These are phyloP conservation scores for Stagonosporopsis tanaceti DNA, from an alignment of 2,329 filamentous ascomycete species.

Conservation along the genomic window DNA sequence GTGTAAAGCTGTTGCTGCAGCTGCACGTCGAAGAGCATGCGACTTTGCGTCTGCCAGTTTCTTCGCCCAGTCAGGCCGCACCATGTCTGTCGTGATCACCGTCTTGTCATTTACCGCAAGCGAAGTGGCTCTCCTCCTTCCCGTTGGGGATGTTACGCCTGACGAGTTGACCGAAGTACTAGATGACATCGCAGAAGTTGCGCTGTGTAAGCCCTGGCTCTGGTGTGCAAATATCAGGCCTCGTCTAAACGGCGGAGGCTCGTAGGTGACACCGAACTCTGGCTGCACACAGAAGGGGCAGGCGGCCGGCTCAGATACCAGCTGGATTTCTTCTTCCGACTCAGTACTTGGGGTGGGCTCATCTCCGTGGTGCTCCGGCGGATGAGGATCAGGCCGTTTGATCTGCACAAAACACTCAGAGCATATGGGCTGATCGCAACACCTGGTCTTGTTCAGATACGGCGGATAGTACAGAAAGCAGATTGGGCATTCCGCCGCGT, in stretches of 20 bases:
- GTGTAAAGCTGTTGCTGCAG: slow-evolving; percentile 91
- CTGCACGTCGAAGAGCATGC: slow-evolving; percentile 84
- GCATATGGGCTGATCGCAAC: slow-evolving; percentile 95
- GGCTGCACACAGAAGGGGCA: slow-evolving; percentile 96
- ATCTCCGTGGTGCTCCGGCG: slow-evolving; percentile 75
- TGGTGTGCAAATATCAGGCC: slow-evolving; percentile 75
- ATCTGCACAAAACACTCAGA: slow-evolving; percentile 99
- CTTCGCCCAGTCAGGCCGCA: slow-evolving; percentile 92
- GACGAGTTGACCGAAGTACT: slow-evolving; percentile 77
- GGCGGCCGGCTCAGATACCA: slow-evolving; percentile 89
- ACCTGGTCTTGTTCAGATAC: slow-evolving; percentile 91
- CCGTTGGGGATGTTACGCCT: slow-evolving; percentile 47
- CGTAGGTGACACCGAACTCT: slow-evolving; percentile 96
- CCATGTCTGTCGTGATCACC: slow-evolving; percentile 90
- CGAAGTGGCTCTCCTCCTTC: slow-evolving; percentile 68
- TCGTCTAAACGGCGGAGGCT: slow-evolving; percentile 85
- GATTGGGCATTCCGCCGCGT: slow-evolving; percentile 89
- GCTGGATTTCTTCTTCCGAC: slow-evolving; percentile 64
- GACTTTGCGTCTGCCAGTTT: slow-evolving; percentile 86
- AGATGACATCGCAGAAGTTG: slow-evolving; percentile 81
- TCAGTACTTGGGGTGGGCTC: slow-evolving; percentile 50
- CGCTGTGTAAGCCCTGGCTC: slow-evolving; percentile 59
- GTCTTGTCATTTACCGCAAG: slow-evolving; percentile 83
- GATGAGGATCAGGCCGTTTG: slow-evolving; percentile 89
- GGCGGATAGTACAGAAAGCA: slow-evolving; percentile 97